These are phyloP conservation scores for Brasenia schreberi DNA, from an alignment of 164 flowering plant genomes.

Conservation along the genomic window DNA sequence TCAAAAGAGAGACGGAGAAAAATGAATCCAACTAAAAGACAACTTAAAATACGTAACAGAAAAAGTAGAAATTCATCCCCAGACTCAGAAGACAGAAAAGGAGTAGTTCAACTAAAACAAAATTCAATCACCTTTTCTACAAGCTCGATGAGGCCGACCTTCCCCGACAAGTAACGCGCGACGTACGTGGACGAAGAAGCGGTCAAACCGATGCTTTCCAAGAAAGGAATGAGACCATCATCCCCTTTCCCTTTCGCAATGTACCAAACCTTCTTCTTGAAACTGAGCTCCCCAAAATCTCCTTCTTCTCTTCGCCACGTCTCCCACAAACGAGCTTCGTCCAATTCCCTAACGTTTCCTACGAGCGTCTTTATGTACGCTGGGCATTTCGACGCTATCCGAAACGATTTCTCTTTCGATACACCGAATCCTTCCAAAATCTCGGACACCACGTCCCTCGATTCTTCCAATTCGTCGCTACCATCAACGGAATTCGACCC, in stretches of 20 bases:
- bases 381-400: conserved; percentile 41
- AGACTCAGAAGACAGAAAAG: too few relatives aligned
- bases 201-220: conserved; percentile 72
- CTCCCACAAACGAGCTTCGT: conserved; percentile 42
- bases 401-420: conserved; percentile 24
- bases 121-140: conserved; percentile 35
- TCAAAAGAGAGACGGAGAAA: background rate
- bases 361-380: conserved; percentile 44
- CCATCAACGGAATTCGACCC: background rate
- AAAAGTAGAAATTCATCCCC: too few relatives aligned
- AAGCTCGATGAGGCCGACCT: conserved; percentile 31
- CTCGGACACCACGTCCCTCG: background rate
- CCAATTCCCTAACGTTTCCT: conserved; percentile 60
- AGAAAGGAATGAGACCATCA: conserved; percentile 56
- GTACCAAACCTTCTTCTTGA: conserved; percentile 36
- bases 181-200: conserved; percentile 42
- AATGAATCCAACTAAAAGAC: background rate
- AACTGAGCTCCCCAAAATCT: conserved; percentile 10
- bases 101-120: too few relatives aligned
- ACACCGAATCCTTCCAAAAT: conserved; percentile 15
- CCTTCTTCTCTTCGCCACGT: conserved; percentile 20
- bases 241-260: conserved; percentile 75
- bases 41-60: background rate
- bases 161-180: conserved; percentile 43
- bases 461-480: background rate